These are phyloP conservation scores for Mycena amicta DNA, from an alignment of 768 basidiomycete species.

Conservation along the genomic window DNA sequence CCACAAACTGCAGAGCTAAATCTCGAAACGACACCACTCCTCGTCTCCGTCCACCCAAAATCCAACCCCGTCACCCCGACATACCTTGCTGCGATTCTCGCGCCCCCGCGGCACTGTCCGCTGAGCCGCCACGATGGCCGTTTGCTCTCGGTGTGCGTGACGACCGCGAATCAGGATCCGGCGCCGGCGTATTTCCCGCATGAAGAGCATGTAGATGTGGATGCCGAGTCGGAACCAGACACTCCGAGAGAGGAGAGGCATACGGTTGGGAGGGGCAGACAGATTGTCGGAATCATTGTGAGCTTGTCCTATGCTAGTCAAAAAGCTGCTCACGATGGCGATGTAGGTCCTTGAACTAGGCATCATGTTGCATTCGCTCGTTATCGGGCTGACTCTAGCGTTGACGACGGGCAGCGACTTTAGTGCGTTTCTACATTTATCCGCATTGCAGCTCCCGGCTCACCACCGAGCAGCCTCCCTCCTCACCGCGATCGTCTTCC, in stretches of 20 bases:
- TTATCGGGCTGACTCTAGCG: conserved; percentile 78
- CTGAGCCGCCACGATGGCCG: conserved; percentile 21
- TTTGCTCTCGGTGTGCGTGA: conserved; percentile 13
- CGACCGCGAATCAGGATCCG: conserved; percentile 31
- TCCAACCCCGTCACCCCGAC: conserved; percentile 8
- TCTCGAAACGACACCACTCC: conserved; percentile 9
- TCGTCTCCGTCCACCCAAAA: conserved; percentile 12
- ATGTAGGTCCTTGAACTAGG: conserved; percentile 75
- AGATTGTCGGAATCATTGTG: conserved; percentile 77
- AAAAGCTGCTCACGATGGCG: too few relatives aligned
- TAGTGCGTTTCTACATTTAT: conserved; percentile 45
- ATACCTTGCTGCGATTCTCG: conserved; percentile 15
- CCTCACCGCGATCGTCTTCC: conserved; percentile 75
- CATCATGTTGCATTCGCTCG: conserved; percentile 83
- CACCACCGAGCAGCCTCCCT: conserved; percentile 69
- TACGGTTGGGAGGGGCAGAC: conserved; percentile 55
- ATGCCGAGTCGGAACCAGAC: conserved; percentile 15
- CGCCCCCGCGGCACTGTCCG: conserved; percentile 16
- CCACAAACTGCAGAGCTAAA: not conserved
- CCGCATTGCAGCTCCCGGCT: not conserved
- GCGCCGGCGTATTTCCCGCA: not conserved
- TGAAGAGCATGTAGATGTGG: too few relatives aligned
- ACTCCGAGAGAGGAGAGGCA: conserved; percentile 26
- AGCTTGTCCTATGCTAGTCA: conserved; percentile 30
- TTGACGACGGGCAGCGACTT: conserved; percentile 73